Conservation (phyloP, 176 grass and related monocot genomes). For the Hordeum marinum region DNA sequence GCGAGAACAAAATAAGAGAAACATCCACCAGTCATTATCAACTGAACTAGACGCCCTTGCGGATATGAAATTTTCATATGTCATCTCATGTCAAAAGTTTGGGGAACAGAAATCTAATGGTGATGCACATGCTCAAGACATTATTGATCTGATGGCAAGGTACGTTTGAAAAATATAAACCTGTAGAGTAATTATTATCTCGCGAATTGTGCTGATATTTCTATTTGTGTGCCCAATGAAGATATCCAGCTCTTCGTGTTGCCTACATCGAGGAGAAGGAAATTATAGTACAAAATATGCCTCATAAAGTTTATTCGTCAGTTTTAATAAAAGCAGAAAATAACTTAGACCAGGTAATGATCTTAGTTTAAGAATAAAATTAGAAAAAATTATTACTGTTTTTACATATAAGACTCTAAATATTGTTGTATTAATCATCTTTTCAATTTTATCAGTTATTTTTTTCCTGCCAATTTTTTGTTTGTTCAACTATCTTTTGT, state of each 20-base stretch:
- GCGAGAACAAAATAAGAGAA: slow-evolving; percentile 61
- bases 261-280: slow-evolving; percentile 98
- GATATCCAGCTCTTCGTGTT: slow-evolving; percentile 75
- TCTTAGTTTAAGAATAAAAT: slow-evolving; percentile 14
- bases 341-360: slow-evolving; percentile 86
- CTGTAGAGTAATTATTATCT: slow-evolving; percentile 3
- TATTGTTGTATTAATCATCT: neutral
- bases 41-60: slow-evolving; percentile 62
- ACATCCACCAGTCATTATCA: slow-evolving; percentile 42
- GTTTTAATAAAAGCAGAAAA: slow-evolving; percentile 89
- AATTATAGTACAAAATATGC: slow-evolving; percentile 38
- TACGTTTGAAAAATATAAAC: slow-evolving; percentile 33
- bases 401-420: slow-evolving; percentile 11
- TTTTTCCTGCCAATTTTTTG: neutral
- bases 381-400: neutral
- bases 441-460: slow-evolving; percentile 17
- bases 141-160: slow-evolving; percentile 93
- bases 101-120: slow-evolving; percentile 79
- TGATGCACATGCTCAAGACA: slow-evolving; percentile 81
- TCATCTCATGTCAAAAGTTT: slow-evolving; percentile 92
- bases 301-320: slow-evolving; percentile 75
- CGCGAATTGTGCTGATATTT: slow-evolving; percentile 9
- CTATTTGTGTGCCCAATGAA: slow-evolving; percentile 31
- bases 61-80: slow-evolving; percentile 93
- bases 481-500: neutral